Conservation (phyloP, 2,329 filamentous ascomycete genomes). For the Tolypocladium inflatum region DNA sequence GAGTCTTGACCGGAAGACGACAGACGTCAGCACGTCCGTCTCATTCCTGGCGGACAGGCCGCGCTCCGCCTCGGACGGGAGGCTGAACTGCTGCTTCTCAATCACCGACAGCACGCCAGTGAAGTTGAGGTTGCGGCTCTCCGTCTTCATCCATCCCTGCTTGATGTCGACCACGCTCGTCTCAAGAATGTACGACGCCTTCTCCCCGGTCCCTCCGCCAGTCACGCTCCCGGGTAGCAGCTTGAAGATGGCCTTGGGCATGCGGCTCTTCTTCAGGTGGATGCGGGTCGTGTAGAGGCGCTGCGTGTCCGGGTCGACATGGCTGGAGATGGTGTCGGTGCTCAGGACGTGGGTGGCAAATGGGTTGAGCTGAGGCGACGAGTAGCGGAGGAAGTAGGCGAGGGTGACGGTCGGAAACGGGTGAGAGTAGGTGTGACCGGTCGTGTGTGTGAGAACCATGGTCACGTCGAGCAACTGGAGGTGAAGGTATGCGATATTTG, state of each 20-base stretch:
- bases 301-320: conserved; percentile 63
- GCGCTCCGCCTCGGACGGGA: conserved; percentile 19
- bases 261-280: conserved; percentile 71
- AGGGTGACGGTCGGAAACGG: conserved; percentile 78
- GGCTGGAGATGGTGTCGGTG: conserved; percentile 70
- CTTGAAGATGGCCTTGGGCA: conserved; percentile 66
- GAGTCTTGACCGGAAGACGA: conserved; percentile 62
- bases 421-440: conserved; percentile 66
- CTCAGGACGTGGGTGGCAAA: conserved; percentile 75
- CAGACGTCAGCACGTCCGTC: conserved; percentile 64
- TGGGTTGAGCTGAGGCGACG: conserved; percentile 59
- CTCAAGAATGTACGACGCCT: conserved; percentile 73
- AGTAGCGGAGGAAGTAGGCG: conserved; percentile 84
- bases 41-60: conserved; percentile 20
- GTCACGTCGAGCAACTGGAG: conserved; percentile 14
- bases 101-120: conserved; percentile 71
- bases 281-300: conserved; percentile 70
- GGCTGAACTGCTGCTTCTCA: conserved; percentile 61
- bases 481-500: no score
- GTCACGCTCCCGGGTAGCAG: conserved; percentile 62
- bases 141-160: conserved; percentile 74
- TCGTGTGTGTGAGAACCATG: conserved; percentile 56
- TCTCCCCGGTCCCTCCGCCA: conserved; percentile 51
- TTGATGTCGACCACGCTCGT: conserved; percentile 69
- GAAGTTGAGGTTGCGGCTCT: conserved; percentile 74